Conservation (phyloP, 371 early-diverging fungal species). For the Apophysomyces ossiformis region DNA sequence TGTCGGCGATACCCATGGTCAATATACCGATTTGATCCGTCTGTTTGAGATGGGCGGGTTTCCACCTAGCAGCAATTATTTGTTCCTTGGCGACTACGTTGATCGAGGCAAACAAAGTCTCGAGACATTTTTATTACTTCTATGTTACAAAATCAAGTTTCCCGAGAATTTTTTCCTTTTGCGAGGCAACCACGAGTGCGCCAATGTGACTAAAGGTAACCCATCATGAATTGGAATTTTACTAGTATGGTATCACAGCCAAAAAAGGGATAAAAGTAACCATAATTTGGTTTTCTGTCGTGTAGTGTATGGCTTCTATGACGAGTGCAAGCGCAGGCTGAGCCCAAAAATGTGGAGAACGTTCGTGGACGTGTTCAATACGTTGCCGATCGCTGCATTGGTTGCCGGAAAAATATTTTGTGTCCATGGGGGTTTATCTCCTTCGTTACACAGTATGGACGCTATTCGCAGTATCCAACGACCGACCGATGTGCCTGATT, state of each 20-base stretch:
- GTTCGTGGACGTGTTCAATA: slow-evolving; percentile 97
- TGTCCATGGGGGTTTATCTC: slow-evolving; percentile 97
- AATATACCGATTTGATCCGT: slow-evolving; percentile 88
- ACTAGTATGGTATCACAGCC: no score
- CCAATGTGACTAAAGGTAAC: slow-evolving; percentile 87
- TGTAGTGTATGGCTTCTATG: slow-evolving; percentile 98
- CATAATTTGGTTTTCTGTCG: slow-evolving; percentile 19
- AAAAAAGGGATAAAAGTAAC: not conserved
- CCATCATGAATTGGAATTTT: no score
- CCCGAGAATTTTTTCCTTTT: slow-evolving; percentile 96
- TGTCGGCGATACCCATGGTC: slow-evolving; percentile 96
- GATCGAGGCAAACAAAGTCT: slow-evolving; percentile 96
- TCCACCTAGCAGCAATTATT: slow-evolving; percentile 87
- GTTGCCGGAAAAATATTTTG: slow-evolving; percentile 97
- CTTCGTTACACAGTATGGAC: slow-evolving; percentile 84
- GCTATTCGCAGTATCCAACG: slow-evolving; percentile 90
- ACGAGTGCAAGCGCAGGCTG: slow-evolving; percentile 97
- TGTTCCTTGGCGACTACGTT: slow-evolving; percentile 98
- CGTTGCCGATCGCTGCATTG: slow-evolving; percentile 94
- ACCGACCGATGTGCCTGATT: slow-evolving; percentile 98
- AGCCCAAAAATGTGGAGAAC: slow-evolving; percentile 94
- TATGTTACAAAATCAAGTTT: slow-evolving; percentile 97
- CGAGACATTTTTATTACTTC: slow-evolving; percentile 92
- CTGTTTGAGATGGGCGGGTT: slow-evolving; percentile 92
- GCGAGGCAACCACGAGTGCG: slow-evolving; percentile 98